phyloP scores from a whole-genome alignment of 2,329 filamentous ascomycete species.

The Elsinoe ampelina region DNA sequence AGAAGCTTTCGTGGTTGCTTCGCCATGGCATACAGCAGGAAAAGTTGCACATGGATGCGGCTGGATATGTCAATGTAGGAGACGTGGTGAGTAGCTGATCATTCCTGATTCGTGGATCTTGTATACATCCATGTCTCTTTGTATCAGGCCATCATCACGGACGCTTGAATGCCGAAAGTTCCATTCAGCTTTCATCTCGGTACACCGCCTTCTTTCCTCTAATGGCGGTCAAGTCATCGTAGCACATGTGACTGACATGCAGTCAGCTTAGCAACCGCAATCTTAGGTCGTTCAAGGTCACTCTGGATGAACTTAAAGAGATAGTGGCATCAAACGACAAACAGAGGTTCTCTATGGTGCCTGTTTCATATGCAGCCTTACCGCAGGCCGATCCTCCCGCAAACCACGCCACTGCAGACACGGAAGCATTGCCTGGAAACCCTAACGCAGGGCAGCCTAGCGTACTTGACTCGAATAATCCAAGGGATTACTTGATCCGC shows the following conservation, averaged over 20 bases:
- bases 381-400: conserved; percentile 17
- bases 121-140: neutral
- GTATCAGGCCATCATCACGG: neutral
- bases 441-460: conserved; percentile 23
- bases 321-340: conserved; percentile 74
- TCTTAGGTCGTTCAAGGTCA: conserved; percentile 61
- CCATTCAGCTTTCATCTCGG: no score
- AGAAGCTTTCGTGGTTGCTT: conserved; percentile 44
- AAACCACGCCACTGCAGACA: conserved; percentile 17
- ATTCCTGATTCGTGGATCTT: neutral
- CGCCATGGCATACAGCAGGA: conserved; percentile 54
- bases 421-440: conserved; percentile 22
- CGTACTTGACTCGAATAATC: conserved; percentile 33
- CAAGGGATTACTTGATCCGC: conserved; percentile 72
- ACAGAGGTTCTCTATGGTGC: conserved; percentile 76
- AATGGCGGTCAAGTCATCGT: neutral
- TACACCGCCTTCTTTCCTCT: no score
- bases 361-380: conserved; percentile 27
- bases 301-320: conserved; percentile 60
- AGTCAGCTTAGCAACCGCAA: conserved; percentile 47
- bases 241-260: neutral
- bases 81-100: conserved; percentile 42
- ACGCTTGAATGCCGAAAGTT: no score
- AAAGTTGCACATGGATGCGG: conserved; percentile 47
- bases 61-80: conserved; percentile 52